A percentile compares a stretch with the other conserved stretches of the same genome.
These are phyloP conservation scores for Termitomyces sp. DNA, from an alignment of 768 basidiomycete species.

Conservation along the genomic window DNA sequence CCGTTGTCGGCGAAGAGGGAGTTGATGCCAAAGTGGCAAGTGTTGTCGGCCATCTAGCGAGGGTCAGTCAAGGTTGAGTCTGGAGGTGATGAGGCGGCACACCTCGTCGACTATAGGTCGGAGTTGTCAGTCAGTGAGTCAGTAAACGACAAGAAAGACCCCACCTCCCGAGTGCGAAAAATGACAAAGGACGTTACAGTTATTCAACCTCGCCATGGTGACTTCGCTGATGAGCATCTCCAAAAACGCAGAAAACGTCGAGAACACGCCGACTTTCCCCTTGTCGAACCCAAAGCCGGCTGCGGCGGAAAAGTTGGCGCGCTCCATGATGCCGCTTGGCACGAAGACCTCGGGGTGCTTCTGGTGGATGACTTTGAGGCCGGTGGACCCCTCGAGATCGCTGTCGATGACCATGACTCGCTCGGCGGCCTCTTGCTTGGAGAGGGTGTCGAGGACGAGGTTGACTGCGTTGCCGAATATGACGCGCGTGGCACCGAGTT, in stretches of 20 bases:
- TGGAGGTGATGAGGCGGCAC: background rate
- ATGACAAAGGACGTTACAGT: constrained; percentile 83
- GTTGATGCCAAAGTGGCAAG: constrained; percentile 63
- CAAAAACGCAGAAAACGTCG: constrained; percentile 87
- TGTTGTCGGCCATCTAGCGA: constrained; percentile 36
- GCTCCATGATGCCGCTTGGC: constrained; percentile 84
- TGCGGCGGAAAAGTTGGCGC: constrained; percentile 78
- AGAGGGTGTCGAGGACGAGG: constrained; percentile 65
- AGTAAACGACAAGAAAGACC: background rate
- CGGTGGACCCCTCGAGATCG: constrained; percentile 87
- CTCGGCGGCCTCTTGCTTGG: constrained; percentile 69
- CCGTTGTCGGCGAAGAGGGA: constrained; percentile 87
- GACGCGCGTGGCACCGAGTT: constrained; percentile 75
- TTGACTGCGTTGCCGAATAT: constrained; percentile 85
- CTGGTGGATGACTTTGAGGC: constrained; percentile 82
- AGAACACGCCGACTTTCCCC: constrained; percentile 84
- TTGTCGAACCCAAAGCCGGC: constrained; percentile 83
- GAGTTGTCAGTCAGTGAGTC: too few relatives aligned
- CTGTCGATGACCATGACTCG: constrained; percentile 89
- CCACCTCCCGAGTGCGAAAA: constrained; percentile 85
- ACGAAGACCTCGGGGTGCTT: constrained; percentile 87
- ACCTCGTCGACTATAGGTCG: constrained; percentile 3
- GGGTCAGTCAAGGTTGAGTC: too few relatives aligned
- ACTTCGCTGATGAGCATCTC: constrained; percentile 89
- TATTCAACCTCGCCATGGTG: constrained; percentile 89